phyloP scores from a whole-genome alignment of 768 basidiomycete species.

The Suillus alpinus region DNA sequence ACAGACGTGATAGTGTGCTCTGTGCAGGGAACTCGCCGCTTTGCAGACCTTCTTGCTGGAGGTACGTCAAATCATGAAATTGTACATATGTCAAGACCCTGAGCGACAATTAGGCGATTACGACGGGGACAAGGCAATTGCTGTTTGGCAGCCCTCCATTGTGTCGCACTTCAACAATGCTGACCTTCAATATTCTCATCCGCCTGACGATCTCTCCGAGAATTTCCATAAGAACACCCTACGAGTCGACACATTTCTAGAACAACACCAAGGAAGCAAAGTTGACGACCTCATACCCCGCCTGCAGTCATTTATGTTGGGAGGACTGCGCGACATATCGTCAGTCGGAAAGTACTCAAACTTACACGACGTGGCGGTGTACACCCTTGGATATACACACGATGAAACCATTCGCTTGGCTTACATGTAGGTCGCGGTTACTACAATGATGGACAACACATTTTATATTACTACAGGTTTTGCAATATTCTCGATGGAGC shows the following conservation, averaged over 20 bases:
- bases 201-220: constrained; percentile 41
- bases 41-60: constrained; percentile 62
- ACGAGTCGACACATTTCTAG: constrained; percentile 1
- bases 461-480: constrained; percentile 35
- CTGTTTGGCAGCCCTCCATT: constrained; percentile 57
- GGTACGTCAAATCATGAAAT: constrained; percentile 34
- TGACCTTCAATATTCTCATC: constrained; percentile 42
- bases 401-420: constrained; percentile 50
- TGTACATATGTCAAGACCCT: background rate
- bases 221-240: constrained; percentile 33
- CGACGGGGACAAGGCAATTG: constrained; percentile 61
- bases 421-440: constrained; percentile 42
- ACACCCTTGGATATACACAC: constrained; percentile 50
- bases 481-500: constrained; percentile 55
- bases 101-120: constrained; percentile 51
- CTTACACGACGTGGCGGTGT: constrained; percentile 56
- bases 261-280: background rate
- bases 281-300: constrained; percentile 19
- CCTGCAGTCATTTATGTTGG: constrained; percentile 51
- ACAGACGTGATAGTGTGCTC: constrained; percentile 59
- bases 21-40: constrained; percentile 44
- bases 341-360: constrained; percentile 54
- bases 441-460: too few relatives aligned
- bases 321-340: constrained; percentile 41
- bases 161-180: constrained; percentile 57